Conservation (phyloP, 192 early-diverging fungal species). For the Glomus cerebriforme region DNA sequence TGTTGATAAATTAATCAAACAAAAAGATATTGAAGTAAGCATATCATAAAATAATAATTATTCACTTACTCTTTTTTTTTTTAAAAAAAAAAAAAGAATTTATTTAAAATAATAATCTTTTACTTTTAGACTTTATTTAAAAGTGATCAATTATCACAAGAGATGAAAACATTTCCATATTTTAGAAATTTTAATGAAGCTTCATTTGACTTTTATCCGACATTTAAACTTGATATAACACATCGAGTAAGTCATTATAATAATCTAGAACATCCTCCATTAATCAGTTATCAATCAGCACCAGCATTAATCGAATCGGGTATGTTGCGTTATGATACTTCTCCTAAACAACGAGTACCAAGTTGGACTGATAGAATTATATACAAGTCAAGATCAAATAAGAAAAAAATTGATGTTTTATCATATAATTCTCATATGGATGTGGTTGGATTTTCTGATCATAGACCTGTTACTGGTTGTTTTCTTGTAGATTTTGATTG, state of each 20-base stretch:
- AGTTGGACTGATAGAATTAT: slow-evolving; percentile 29
- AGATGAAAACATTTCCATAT: slow-evolving; percentile 30
- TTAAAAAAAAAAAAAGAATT: too few relatives aligned
- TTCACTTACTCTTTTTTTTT: not conserved
- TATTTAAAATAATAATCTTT: not conserved
- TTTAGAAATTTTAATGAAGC: slow-evolving; percentile 65
- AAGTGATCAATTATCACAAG: slow-evolving; percentile 46
- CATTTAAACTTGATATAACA: slow-evolving; percentile 77
- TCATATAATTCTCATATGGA: slow-evolving; percentile 46
- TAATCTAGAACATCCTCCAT: not conserved
- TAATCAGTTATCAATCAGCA: not conserved
- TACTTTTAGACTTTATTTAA: slow-evolving; percentile 42
- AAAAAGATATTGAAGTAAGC: slow-evolving; percentile 52
- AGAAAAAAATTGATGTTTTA: slow-evolving; percentile 33
- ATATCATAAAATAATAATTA: not conserved
- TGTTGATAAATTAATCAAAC: slow-evolving; percentile 50
- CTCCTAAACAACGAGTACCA: slow-evolving; percentile 49
- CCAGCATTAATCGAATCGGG: not conserved
- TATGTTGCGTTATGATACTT: slow-evolving; percentile 41
- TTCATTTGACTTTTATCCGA: slow-evolving; percentile 69
- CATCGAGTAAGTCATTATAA: not conserved
- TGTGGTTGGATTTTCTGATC: slow-evolving; percentile 48
- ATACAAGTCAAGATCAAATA: slow-evolving; percentile 34
- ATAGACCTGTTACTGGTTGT: slow-evolving; percentile 52
- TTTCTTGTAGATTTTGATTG: slow-evolving; percentile 55